Conservation (phyloP, 2,329 filamentous ascomycete species). For the Huntiella omanensis region DNA sequence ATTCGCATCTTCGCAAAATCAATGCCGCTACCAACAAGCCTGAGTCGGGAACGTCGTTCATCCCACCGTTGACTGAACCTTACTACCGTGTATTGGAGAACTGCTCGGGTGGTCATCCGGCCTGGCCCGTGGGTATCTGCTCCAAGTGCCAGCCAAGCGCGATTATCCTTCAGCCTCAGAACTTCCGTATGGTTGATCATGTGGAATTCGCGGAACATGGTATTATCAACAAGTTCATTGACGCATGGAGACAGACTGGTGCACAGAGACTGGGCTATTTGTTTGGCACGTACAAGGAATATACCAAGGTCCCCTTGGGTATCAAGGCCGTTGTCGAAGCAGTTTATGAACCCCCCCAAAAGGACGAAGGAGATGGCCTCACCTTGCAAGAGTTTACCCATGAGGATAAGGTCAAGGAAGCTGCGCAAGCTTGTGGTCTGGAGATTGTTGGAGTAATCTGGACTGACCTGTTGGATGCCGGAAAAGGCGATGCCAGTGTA, state of each 20-base stretch:
- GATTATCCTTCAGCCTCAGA: constrained; percentile 83
- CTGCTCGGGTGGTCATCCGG: constrained; percentile 81
- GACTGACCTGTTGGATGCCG: constrained; percentile 75
- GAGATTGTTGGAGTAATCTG: constrained; percentile 85
- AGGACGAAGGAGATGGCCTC: constrained; percentile 75
- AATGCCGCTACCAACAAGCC: constrained; percentile 94
- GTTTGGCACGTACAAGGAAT: constrained; percentile 81
- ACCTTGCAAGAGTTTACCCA: constrained; percentile 72
- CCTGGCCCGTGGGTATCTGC: constrained; percentile 92
- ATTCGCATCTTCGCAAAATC: constrained; percentile 83
- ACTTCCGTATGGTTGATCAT: constrained; percentile 93
- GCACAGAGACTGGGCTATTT: constrained; percentile 73
- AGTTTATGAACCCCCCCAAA: constrained; percentile 88
- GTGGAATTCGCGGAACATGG: constrained; percentile 81
- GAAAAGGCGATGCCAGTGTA: constrained; percentile 64
- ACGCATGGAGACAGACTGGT: constrained; percentile 79
- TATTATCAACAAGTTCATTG: constrained; percentile 74
- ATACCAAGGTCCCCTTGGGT: constrained; percentile 78
- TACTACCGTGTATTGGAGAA: constrained; percentile 77
- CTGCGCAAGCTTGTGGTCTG: constrained; percentile 68
- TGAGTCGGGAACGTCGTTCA: constrained; percentile 83
- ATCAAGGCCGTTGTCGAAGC: constrained; percentile 92
- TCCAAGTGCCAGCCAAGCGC: constrained; percentile 96
- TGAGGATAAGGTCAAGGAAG: constrained; percentile 60
- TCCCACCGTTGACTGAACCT: constrained; percentile 83